phyloP scores from a whole-genome alignment of 169 alveolate genomes.

The Cryptosporidium tyzzeri region DNA sequence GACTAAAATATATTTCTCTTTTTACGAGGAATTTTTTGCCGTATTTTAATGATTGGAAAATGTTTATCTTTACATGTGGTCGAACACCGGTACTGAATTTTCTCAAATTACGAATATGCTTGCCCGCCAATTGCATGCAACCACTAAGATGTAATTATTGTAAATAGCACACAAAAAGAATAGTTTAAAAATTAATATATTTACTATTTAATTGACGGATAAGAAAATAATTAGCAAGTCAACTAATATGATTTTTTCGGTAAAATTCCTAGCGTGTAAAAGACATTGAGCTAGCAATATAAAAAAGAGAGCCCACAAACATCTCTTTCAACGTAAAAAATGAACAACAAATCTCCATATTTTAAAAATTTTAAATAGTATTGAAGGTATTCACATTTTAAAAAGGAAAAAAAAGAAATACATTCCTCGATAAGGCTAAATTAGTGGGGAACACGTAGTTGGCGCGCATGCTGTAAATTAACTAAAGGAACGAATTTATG shows the following conservation, averaged over 20 bases:
- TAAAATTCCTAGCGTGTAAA: too few species aligned
- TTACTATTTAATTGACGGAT: too few species aligned
- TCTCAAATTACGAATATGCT: too few species aligned
- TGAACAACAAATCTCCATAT: not conserved
- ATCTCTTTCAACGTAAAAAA: not conserved
- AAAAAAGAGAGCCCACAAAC: too few species aligned
- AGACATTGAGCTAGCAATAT: not conserved
- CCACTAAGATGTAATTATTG: not conserved
- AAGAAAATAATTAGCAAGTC: not conserved
- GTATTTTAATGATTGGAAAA: too few species aligned
- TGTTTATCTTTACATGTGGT: not conserved
- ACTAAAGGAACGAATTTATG: not conserved
- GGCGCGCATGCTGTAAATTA: not conserved
- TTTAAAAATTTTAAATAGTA: not conserved
- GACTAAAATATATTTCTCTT: too few species aligned
- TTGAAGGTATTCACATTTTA: not conserved
- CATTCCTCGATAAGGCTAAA: not conserved
- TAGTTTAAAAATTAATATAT: too few species aligned
- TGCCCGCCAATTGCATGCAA: not conserved
- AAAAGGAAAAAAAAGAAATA: not conserved
- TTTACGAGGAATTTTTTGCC: not conserved
- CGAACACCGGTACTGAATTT: not conserved
- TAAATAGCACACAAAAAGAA: not conserved
- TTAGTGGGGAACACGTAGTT: constrained; percentile 6
- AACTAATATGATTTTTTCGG: not conserved